Evolutionary conservation across 2,329 filamentous ascomycete species (phyloP), one percentile per base, ranked within the genome.

Genomic region (Fusarium pininemorale): DNA sequence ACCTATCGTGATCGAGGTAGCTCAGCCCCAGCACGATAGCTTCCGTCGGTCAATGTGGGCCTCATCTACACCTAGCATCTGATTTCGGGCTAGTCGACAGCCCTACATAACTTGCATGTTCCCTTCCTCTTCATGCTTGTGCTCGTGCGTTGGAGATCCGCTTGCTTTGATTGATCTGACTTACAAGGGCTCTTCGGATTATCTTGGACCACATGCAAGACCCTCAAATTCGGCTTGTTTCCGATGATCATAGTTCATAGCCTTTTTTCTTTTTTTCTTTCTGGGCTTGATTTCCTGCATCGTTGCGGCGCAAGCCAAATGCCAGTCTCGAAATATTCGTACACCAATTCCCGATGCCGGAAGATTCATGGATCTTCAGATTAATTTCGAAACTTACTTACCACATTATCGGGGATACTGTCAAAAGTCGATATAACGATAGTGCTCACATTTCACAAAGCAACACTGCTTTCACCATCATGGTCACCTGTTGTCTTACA

Each of bases 91-190:
- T 71, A 74, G 48, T 38, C 42, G 7, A 48, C 53, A 71, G 70
- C 70, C 62, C 57, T 74, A 68, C 69, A 70, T 64, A 63, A 68
- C 32, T 61, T 61, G 38, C 48, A 45, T 24, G 63, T 35, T 47
- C 39, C 39, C 35, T 32, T 44, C 48, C 16, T 28, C 28, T 51
- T 18, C 22, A 51, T 54, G 64, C 59, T 54, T 39, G 38, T 41
- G 28, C 30, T 50, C 38, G 44, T 54, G 64, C 53, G 47, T 39
- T 26, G 48, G 32, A 63, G 61, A 74, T 58, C 70, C 58, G 45
- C 32, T 55, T 48, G 48, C 18, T 53, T 66, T 42, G 28, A 13
- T 60, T 48, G 24, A 61, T 61, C 53, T 58, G 35, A 47, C 39
- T 30, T 47, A 39, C 39, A 55, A 70, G 47, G 66, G 42, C 51